A percentile compares a stretch with the other conserved stretches of the same genome.
Evolutionary conservation across 805 yeast genomes (phyloP).

Genomic region (Teunomyces tritomae): DNA sequence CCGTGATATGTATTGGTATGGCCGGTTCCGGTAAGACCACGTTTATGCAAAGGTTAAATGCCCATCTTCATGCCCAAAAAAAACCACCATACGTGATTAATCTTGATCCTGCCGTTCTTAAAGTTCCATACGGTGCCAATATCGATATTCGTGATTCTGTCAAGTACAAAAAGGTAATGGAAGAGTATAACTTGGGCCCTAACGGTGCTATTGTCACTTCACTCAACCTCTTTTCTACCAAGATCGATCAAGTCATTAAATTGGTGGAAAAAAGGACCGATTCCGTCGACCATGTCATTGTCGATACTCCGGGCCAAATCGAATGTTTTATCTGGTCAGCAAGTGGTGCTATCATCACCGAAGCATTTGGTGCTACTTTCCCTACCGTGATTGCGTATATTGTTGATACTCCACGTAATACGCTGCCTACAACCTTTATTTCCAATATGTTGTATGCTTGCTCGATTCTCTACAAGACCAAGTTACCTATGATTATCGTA

Average conservation of each 20-base stretch:
- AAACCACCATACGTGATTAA: conserved; percentile 88
- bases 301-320: conserved; percentile 98
- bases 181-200: conserved; percentile 91
- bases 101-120: conserved; percentile 93
- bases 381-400: conserved; percentile 96
- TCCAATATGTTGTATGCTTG: conserved; percentile 98
- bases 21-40: conserved; percentile 92
- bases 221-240: conserved; percentile 85
- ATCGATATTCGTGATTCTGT: conserved; percentile 96
- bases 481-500: conserved; percentile 93
- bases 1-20: conserved; percentile 50
- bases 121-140: conserved; percentile 90
- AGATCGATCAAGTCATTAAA: conserved; percentile 90
- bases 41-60: conserved; percentile 89
- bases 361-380: conserved; percentile 90
- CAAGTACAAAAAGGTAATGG: conserved; percentile 95
- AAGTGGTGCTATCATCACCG: conserved; percentile 93
- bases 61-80: conserved; percentile 74
- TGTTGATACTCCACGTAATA: conserved; percentile 92
- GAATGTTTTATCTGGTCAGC: conserved; percentile 99
- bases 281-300: conserved; percentile 62
- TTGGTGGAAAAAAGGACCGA: conserved; percentile 76
- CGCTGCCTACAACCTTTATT: conserved; percentile 95
- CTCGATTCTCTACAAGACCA: conserved; percentile 92
- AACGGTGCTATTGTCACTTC: conserved; percentile 98